Percentiles rank a stretch among this genome's conserved stretches.
These are phyloP conservation scores for Tirmania nivea DNA, from an alignment of 495 filamentous ascomycete genomes.

Conservation along the genomic window DNA sequence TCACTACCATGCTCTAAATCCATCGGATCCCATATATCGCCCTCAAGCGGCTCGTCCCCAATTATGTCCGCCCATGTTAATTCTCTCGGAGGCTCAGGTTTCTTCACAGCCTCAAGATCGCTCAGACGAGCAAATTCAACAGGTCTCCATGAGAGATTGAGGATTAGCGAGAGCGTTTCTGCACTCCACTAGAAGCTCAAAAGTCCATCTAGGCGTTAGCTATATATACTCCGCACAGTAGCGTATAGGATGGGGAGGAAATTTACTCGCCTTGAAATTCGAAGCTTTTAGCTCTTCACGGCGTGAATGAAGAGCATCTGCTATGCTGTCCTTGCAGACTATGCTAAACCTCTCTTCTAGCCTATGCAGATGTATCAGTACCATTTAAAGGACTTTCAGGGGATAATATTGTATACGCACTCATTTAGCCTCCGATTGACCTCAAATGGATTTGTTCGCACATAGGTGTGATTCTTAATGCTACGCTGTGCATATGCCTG, in stretches of 20 bases:
- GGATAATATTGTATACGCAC: constrained; percentile 1
- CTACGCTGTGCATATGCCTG: constrained; percentile 32
- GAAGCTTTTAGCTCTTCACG: constrained; percentile 25
- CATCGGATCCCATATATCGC: constrained; percentile 58
- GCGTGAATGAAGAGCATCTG: constrained; percentile 48
- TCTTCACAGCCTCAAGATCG: constrained; percentile 33
- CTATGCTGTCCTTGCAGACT: constrained; percentile 52
- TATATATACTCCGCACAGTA: too few species aligned
- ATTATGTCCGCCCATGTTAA: constrained; percentile 60
- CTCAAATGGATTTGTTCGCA: constrained; percentile 74
- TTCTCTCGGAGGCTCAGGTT: constrained; percentile 22
- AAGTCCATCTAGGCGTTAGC: neutral
- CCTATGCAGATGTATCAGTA: neutral
- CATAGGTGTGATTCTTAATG: constrained; percentile 38
- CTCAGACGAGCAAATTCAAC: constrained; percentile 41
- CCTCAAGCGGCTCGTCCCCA: constrained; percentile 44
- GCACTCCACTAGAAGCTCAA: constrained; percentile 37
- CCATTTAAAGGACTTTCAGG: too few species aligned
- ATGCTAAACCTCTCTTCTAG: constrained; percentile 76
- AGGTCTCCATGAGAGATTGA: constrained; percentile 67
- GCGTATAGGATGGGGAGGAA: constrained; percentile 1
- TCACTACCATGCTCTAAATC: constrained; percentile 49
- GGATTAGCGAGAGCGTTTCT: constrained; percentile 56
- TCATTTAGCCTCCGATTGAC: constrained; percentile 51
- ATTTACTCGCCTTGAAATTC: neutral